Conservation (phyloP, 1,139 yeast genomes). For the Pneumocystis oryctolagi region DNA sequence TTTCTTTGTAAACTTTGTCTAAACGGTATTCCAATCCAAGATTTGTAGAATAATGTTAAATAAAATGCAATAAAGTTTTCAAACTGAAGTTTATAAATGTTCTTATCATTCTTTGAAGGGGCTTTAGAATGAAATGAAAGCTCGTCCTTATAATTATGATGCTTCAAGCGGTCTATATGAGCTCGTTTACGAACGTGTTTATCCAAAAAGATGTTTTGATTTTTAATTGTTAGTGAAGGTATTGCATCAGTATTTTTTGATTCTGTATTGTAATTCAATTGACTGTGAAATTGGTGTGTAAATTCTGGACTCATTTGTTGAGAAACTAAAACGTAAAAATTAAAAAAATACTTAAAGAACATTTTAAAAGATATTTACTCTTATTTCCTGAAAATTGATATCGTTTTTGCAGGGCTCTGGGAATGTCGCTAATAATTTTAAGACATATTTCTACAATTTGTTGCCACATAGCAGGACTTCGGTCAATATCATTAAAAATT, state of each 20-base stretch:
- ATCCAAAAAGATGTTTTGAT: not conserved
- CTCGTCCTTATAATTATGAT: not conserved
- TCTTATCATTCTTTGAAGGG: not conserved
- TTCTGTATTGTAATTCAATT: not conserved
- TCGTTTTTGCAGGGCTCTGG: constrained; percentile 9
- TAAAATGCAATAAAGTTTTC: not conserved
- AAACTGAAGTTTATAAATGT: not conserved
- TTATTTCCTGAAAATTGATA: not conserved
- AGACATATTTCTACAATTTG: constrained; percentile 15
- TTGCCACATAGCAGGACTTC: constrained; percentile 17
- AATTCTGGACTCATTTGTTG: constrained; percentile 4
- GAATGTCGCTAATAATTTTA: constrained; percentile 6
- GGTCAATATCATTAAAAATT: constrained; percentile 25
- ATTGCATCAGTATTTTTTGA: not conserved
- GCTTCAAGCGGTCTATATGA: not conserved
- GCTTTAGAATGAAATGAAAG: not conserved
- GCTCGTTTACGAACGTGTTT: not conserved
- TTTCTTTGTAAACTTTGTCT: constrained; percentile 24
- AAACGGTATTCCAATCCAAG: constrained; percentile 19
- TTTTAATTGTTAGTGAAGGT: not conserved
- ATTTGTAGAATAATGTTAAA: constrained; percentile 9
- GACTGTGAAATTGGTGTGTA: constrained; percentile 5
- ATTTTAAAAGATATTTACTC: not conserved
- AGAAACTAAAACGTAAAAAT: constrained; percentile 6
- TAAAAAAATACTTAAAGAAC: constrained; percentile 1